Evolutionary conservation across 345 rosid species (phyloP).

Genomic region (Crucihimalaya himalaica): DNA sequence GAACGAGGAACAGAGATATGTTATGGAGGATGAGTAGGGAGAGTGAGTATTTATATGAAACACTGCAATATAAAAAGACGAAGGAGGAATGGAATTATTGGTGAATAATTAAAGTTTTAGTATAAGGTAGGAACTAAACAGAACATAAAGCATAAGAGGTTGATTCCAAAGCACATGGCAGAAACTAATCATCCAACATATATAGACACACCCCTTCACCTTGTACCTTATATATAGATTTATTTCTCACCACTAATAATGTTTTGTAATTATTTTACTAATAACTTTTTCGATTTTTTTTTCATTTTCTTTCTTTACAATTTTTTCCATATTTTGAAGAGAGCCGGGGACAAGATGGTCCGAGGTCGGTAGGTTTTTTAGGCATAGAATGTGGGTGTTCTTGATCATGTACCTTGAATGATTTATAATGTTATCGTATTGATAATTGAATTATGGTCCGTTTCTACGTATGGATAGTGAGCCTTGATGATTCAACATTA

Average conservation of each 20-base stretch:
- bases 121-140: conserved; percentile 46
- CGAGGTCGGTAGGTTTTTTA: conserved; percentile 22
- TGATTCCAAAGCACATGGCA: conserved; percentile 63
- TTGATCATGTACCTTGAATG: conserved; percentile 2
- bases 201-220: conserved; percentile 19
- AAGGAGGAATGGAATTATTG: conserved; percentile 15
- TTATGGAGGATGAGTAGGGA: conserved; percentile 18
- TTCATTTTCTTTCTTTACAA: background rate
- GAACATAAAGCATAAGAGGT: conserved; percentile 44
- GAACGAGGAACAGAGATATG: conserved; percentile 8
- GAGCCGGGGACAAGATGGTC: conserved; percentile 19
- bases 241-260: conserved; percentile 12
- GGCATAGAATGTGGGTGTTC: conserved; percentile 32
- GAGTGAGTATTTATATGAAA: conserved; percentile 30
- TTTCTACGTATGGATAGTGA: background rate
- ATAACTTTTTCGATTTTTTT: background rate
- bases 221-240: conserved; percentile 14
- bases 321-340: conserved; percentile 9
- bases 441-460: conserved; percentile 3
- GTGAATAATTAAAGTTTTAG: conserved; percentile 35
- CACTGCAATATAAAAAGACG: conserved; percentile 11
- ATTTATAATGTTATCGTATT: conserved; percentile 8
- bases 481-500: background rate
- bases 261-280: conserved; percentile 2
- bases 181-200: conserved; percentile 38